Evolutionary conservation across 176 grass and related monocot species (phyloP), one percentile per base, ranked within the genome.

Genomic region (Cocos nucifera): DNA sequence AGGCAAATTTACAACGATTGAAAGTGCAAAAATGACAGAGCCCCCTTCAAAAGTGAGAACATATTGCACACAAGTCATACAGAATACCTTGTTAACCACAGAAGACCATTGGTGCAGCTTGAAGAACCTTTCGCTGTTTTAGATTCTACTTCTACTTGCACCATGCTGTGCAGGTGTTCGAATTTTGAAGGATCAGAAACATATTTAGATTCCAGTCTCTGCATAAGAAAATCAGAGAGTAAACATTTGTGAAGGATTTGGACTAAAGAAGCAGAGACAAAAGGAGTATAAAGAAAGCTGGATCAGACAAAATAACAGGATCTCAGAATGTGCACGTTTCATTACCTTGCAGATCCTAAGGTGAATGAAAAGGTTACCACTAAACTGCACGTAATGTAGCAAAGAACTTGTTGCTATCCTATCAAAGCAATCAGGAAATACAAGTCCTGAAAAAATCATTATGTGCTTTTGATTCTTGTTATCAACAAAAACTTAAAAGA

Each of bases 101-200:
- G 80, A 92, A 98, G 84, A 50, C 87, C 93, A 78, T 98, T 98
- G 65, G 87, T 89, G 56, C 93, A 97, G 61, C 93, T 97, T 12
- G 93, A 97, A 22, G 84, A 81, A 56, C 81, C 81, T 73, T 91
- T 91, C 58, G 87, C 84, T 14, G 81, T 92, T 62, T 97, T 97
- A 35, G 78, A 79, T 78, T 97, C 72, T 67, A 92, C 63, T 78
- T 97, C 93, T 77, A 85, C 84, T 73, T 92, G 72, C 75, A 81
- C 84, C 87, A 97, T 88, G 70, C 59, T 88, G 66, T 98, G 89
- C 50, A 98, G 73, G 26, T 86, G 60, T 50, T 92, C 73, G 73
- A 80, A 98, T 71, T 83, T 98, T 29, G 87, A 77, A 8, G 84
- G 81, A 61, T 98, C 82, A 62, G 84, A 77, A 56, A 26, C 59